Conservation (phyloP, 129 eudicot genomes). For the Calendula officinalis region DNA sequence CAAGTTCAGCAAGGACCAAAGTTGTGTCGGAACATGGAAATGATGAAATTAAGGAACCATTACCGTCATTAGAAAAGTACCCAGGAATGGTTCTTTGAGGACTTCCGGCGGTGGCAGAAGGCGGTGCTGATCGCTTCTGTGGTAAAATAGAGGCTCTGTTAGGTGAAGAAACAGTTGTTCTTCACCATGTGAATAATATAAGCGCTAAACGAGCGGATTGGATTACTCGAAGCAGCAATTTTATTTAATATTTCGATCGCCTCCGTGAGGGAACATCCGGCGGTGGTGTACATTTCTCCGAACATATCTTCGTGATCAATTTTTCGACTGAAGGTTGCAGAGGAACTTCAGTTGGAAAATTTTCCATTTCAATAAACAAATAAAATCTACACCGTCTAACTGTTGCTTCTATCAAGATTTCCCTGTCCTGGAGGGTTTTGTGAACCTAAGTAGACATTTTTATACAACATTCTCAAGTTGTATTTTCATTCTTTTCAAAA, state of each 20-base stretch:
- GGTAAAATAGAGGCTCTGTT: neutral
- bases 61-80: neutral
- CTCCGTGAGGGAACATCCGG: slow-evolving; percentile 19
- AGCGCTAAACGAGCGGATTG: slow-evolving; percentile 16
- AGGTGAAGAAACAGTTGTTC: slow-evolving; percentile 6
- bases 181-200: slow-evolving; percentile 19
- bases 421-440: too few species aligned
- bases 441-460: too few species aligned
- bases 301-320: slow-evolving; percentile 24
- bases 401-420: neutral
- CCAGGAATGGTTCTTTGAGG: slow-evolving; percentile 33
- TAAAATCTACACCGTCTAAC: neutral
- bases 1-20: slow-evolving; percentile 47
- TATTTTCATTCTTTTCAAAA: too few species aligned
- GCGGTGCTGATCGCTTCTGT: slow-evolving; percentile 20
- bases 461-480: too few species aligned
- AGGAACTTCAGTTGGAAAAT: slow-evolving; percentile 13
- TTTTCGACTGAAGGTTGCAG: slow-evolving; percentile 23
- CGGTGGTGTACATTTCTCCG: neutral
- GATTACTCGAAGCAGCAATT: slow-evolving; percentile 1
- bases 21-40: too few species aligned
- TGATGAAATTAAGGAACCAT: too few species aligned
- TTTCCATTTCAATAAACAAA: slow-evolving; percentile 4
- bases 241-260: slow-evolving; percentile 22
- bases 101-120: neutral